phyloP scores from a whole-genome alignment of 148 eudicot genomes.

The Camellia sinensis region DNA sequence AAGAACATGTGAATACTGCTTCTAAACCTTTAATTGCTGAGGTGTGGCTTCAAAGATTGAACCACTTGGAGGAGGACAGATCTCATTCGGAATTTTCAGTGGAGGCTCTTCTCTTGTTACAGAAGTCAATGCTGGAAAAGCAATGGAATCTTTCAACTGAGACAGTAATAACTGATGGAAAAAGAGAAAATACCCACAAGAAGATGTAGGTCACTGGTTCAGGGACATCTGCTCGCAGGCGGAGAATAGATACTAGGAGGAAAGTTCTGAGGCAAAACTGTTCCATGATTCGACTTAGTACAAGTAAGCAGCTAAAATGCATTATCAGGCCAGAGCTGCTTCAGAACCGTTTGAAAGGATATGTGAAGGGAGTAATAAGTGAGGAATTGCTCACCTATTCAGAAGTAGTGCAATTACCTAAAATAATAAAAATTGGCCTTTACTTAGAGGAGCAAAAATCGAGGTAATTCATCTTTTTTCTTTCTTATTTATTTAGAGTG shows the following conservation, averaged over 20 bases:
- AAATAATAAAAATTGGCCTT: constrained; percentile 67
- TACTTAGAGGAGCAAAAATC: constrained; percentile 60
- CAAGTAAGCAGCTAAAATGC: constrained; percentile 32
- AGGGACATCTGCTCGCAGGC: constrained; percentile 63
- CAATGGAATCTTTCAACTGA: constrained; percentile 79
- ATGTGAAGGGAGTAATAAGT: constrained; percentile 64
- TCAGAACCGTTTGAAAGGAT: constrained; percentile 59
- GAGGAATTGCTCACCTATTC: constrained; percentile 69
- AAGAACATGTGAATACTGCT: constrained; percentile 45
- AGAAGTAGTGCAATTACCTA: constrained; percentile 72
- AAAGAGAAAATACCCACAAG: constrained; percentile 28
- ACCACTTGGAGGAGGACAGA: constrained; percentile 39
- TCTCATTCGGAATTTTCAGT: constrained; percentile 44
- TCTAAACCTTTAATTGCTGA: constrained; percentile 37
- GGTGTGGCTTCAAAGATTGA: constrained; percentile 29
- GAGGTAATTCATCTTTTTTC: constrained; percentile 42
- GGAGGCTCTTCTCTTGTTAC: constrained; percentile 77
- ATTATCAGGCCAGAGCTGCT: constrained; percentile 66
- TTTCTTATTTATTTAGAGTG: neutral
- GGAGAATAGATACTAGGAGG: constrained; percentile 59
- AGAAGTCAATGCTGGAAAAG: constrained; percentile 82
- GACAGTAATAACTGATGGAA: constrained; percentile 16
- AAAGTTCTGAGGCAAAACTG: constrained; percentile 26
- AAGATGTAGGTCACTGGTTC: constrained; percentile 47
- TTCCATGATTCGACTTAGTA: constrained; percentile 24